Evolutionary conservation across 169 alveolate species (phyloP).

Genomic region (Plasmodium vinckei): DNA sequence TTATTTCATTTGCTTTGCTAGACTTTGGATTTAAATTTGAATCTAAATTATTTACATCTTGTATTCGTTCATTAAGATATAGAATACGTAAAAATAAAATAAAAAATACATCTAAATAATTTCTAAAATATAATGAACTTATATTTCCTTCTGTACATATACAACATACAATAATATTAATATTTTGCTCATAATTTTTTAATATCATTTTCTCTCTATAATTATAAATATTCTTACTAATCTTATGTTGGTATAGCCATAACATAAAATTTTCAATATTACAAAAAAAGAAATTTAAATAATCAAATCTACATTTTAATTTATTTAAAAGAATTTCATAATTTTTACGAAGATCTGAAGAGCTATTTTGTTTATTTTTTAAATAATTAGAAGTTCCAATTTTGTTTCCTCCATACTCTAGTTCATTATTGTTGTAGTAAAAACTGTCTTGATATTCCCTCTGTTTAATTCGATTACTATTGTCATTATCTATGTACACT

Average conservation of each 20-base stretch:
- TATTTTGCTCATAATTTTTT: slow-evolving; percentile 51
- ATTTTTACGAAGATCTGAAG: not conserved
- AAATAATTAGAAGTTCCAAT: not conserved
- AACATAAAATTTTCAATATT: slow-evolving; percentile 46
- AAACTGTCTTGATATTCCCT: too few species aligned
- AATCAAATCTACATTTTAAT: slow-evolving; percentile 50
- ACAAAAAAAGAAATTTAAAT: slow-evolving; percentile 26
- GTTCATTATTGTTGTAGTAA: not conserved
- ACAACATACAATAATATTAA: slow-evolving; percentile 45
- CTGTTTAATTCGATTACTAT: too few species aligned
- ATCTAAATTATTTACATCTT: slow-evolving; percentile 4
- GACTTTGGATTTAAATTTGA: not conserved
- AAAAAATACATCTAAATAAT: slow-evolving; percentile 66
- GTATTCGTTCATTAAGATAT: slow-evolving; percentile 39
- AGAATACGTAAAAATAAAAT: slow-evolving; percentile 39
- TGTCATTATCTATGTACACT: not conserved
- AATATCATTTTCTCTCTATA: slow-evolving; percentile 18
- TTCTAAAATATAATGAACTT: slow-evolving; percentile 35
- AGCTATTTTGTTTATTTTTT: not conserved
- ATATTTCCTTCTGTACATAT: slow-evolving; percentile 74
- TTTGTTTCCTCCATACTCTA: not conserved
- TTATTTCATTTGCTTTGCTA: too few species aligned
- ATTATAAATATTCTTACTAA: slow-evolving; percentile 38
- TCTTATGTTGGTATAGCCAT: slow-evolving; percentile 58
- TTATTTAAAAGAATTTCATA: slow-evolving; percentile 17